Conservation (phyloP, 2,329 filamentous ascomycete genomes). For the Botrytis sinoallii region DNA sequence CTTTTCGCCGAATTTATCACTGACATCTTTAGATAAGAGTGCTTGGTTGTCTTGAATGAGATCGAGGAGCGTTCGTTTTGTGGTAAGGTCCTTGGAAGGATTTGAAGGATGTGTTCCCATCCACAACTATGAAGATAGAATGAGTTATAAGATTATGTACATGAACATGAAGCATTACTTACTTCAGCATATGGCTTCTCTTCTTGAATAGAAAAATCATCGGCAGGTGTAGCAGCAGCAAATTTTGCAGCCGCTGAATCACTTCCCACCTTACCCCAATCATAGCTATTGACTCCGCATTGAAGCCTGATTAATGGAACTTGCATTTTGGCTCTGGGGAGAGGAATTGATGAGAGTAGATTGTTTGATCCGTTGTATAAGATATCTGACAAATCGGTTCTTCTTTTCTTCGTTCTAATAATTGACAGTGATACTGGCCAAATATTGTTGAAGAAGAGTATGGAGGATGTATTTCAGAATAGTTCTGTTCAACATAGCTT, state of each 20-base stretch:
- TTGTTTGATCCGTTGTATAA: background rate
- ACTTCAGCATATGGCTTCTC: constrained; percentile 96
- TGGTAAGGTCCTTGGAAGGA: constrained; percentile 83
- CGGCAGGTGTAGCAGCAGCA: constrained; percentile 76
- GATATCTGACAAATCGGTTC: background rate
- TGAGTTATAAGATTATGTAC: constrained; percentile 40
- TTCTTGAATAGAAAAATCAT: constrained; percentile 72
- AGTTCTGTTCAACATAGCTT: background rate
- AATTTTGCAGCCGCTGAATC: constrained; percentile 86
- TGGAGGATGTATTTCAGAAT: background rate
- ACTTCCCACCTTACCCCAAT: constrained; percentile 93
- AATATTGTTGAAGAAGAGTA: background rate
- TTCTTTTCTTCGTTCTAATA: background rate
- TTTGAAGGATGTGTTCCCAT: constrained; percentile 98
- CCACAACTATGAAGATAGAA: constrained; percentile 66
- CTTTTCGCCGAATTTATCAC: constrained; percentile 72
- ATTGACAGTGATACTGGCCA: background rate
- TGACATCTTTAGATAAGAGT: constrained; percentile 71
- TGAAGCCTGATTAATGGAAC: constrained; percentile 81
- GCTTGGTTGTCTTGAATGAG: constrained; percentile 83
- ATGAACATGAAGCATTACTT: constrained; percentile 16
- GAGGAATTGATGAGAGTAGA: background rate
- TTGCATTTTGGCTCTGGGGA: constrained; percentile 31
- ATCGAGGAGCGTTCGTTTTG: constrained; percentile 81
- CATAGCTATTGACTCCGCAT: constrained; percentile 96